Evolutionary conservation across 192 early-diverging fungal genomes (phyloP).

Genomic region (Chytriomyces sp.): DNA sequence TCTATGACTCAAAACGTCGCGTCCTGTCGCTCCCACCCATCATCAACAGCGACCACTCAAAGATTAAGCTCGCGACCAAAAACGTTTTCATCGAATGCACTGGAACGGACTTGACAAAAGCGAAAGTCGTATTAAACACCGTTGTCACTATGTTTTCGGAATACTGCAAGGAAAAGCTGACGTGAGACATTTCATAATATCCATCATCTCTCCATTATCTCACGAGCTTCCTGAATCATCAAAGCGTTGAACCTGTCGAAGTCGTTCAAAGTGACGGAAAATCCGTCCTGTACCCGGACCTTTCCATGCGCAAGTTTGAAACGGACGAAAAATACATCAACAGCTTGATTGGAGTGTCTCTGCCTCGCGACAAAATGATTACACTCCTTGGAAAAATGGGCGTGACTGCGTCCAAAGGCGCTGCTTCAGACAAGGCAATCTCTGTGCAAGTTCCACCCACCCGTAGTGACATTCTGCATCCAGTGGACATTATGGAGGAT

Average conservation of each 20-base stretch:
- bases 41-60: slow-evolving; percentile 98
- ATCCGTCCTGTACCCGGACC: slow-evolving; percentile 71
- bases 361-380: slow-evolving; percentile 73
- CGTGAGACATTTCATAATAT: slow-evolving; percentile 56
- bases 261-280: slow-evolving; percentile 84
- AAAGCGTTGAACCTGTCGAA: slow-evolving; percentile 89
- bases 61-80: slow-evolving; percentile 91
- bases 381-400: slow-evolving; percentile 86
- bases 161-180: slow-evolving; percentile 90
- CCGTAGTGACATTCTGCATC: slow-evolving; percentile 92
- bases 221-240: background rate
- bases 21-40: slow-evolving; percentile 97
- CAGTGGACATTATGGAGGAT: slow-evolving; percentile 98
- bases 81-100: slow-evolving; percentile 99
- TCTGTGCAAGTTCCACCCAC: slow-evolving; percentile 84
- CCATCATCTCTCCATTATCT: background rate
- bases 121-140: slow-evolving; percentile 90
- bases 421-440: slow-evolving; percentile 55
- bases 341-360: slow-evolving; percentile 74
- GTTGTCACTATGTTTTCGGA: slow-evolving; percentile 94
- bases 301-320: slow-evolving; percentile 68
- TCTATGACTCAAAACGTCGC: slow-evolving; percentile 80
- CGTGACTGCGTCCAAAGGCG: slow-evolving; percentile 65
- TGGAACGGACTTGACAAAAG: slow-evolving; percentile 95
- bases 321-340: slow-evolving; percentile 90